A percentile compares a stretch with the other conserved stretches of the same genome.
These are phyloP conservation scores for Plantago coronopus DNA, from an alignment of 305 asterid species.

Conservation along the genomic window DNA sequence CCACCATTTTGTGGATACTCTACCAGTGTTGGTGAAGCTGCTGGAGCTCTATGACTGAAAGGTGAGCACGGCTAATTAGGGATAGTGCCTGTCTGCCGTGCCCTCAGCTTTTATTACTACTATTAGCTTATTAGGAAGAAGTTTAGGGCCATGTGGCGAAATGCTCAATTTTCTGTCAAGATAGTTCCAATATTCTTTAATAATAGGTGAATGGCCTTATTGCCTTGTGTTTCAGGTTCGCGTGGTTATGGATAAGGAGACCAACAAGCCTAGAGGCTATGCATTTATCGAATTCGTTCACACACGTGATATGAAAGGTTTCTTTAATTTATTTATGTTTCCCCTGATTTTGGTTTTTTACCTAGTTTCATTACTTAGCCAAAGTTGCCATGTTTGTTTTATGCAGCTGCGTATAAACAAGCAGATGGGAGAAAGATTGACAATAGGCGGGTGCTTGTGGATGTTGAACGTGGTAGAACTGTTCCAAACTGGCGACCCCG, in stretches of 20 bases:
- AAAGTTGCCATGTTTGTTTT: conserved; percentile 18
- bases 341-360: not conserved
- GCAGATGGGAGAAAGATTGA: conserved; percentile 98
- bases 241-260: conserved; percentile 66
- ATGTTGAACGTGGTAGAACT: conserved; percentile 99
- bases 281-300: conserved; percentile 89
- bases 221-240: conserved; percentile 71
- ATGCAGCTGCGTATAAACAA: conserved; percentile 97
- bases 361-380: conserved; percentile 12
- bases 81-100: conserved; percentile 95
- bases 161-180: conserved; percentile 13
- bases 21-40: conserved; percentile 92
- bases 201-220: conserved; percentile 20
- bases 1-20: conserved; percentile 71
- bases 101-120: conserved; percentile 60
- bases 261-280: conserved; percentile 92
- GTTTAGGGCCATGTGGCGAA: conserved; percentile 22
- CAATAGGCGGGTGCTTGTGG: conserved; percentile 93
- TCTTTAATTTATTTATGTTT: conserved; percentile 8
- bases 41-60: conserved; percentile 88
- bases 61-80: conserved; percentile 99
- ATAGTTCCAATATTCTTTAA: conserved; percentile 10
- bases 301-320: conserved; percentile 97
- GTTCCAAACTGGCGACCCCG: conserved; percentile 99
- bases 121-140: conserved; percentile 24